Base-by-base conservation (phyloP, 2,329 filamentous ascomycete species). In the Talaromyces amestolkiae region DNA sequence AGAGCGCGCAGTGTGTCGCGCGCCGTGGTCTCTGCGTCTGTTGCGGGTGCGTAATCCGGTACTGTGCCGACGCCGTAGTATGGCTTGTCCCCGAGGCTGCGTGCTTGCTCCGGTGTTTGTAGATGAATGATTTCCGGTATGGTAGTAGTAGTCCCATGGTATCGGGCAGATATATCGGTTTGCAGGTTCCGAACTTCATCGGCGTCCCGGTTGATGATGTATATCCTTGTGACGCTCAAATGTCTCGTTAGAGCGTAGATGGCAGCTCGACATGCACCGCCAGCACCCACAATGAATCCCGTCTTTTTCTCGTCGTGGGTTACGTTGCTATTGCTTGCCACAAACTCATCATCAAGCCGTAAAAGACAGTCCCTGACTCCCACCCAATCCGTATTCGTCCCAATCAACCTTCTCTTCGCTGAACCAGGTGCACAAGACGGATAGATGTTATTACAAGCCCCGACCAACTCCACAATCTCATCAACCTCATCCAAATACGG, bases 381-480 rank as follows among this genome's bases (percentile, higher is more conserved):
- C 4, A 56, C 11, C 53, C 53, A 56, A 22, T 56, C 53, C 19
- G 53, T 56, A 37, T 56, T 56, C n/a, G 53, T 56, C 53, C 53
- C 53, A 15, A 56, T 39, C 33, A 56, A 24, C 19, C 11, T 39
- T 1, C 51, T 54, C 24, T 24, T 49, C 24, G 11, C n/a, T 13
- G 7, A 22, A 6, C 17, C 51, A 19, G 51, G n/a, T 6, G 5
- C 47, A 27, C 8, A 24, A 3, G 24, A 11, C 31, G 33, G 53
- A 56, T 56, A 56, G 19, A 56, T 56, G 11, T 56, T 56, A 39
- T 56, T 56, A 56, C 53, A 56, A 24, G 53, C 53, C 53, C 53
- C 53, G 1, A 56, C 53, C 53, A 56, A 39, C n/a, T 35, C 33
- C 15, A 56, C 53, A 56, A 56, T 56, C 33, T 56, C 53, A 22